phyloP scores from a whole-genome alignment of 2,329 filamentous ascomycete genomes.

The Pseudogymnoascus sp. region DNA sequence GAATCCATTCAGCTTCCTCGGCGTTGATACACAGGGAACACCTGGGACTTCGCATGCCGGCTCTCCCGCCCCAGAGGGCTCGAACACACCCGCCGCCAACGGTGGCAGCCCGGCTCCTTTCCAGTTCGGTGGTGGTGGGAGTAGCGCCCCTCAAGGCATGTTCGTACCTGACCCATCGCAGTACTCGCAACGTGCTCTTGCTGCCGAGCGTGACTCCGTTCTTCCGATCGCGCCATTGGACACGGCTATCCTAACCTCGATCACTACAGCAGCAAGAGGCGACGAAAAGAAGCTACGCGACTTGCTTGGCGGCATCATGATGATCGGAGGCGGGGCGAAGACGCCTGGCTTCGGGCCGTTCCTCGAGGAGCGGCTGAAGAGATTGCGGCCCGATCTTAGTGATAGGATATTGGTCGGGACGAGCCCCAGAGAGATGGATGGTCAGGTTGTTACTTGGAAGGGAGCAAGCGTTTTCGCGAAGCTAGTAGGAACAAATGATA shows the following conservation, averaged over 20 bases:
- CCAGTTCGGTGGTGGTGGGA: conserved; percentile 17
- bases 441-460: conserved; percentile 97
- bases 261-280: conserved; percentile 75
- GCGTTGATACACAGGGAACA: conserved; percentile 58
- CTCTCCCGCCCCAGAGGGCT: conserved; percentile 75
- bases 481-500: conserved; percentile 78
- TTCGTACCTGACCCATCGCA: conserved; percentile 34
- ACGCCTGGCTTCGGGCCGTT: conserved; percentile 71
- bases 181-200: conserved; percentile 39
- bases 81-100: conserved; percentile 53
- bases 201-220: conserved; percentile 67
- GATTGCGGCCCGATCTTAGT: conserved; percentile 51
- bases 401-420: conserved; percentile 56
- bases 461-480: conserved; percentile 94
- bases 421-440: conserved; percentile 87
- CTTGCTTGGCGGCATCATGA: conserved; percentile 82
- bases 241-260: conserved; percentile 80
- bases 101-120: conserved; percentile 25
- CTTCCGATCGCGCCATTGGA: conserved; percentile 80
- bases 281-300: conserved; percentile 93
- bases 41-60: conserved; percentile 73
- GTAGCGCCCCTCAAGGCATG: conserved; percentile 35
- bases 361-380: conserved; percentile 73
- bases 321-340: conserved; percentile 78
- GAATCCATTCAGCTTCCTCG: conserved; percentile 62